phyloP scores from a whole-genome alignment of 1,284 basidiomycete genomes.

The Ustilago tritici region DNA sequence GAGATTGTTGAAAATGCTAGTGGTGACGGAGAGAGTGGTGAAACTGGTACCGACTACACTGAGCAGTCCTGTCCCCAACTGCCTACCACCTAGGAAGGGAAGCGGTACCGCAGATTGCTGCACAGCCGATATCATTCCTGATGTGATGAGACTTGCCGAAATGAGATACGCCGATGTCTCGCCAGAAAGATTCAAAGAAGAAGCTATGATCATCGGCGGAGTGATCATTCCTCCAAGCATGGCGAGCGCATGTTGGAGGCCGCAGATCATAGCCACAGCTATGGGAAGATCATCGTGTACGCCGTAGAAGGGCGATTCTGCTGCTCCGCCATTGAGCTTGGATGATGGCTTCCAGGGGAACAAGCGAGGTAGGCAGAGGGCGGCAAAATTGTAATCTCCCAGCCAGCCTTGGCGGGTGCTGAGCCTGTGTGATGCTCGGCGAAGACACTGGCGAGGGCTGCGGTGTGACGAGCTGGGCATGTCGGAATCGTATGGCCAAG shows the following conservation, averaged over 20 bases:
- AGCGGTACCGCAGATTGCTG: conserved; percentile 80
- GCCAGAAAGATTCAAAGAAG: conserved; percentile 63
- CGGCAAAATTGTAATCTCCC: conserved; percentile 55
- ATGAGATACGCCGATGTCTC: conserved; percentile 81
- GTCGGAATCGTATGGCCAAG: not conserved
- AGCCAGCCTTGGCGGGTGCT: conserved; percentile 54
- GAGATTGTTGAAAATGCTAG: conserved; percentile 77
- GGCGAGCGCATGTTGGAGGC: conserved; percentile 81
- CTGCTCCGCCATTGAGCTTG: conserved; percentile 21
- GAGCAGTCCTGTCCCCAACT: conserved; percentile 81
- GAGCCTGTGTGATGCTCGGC: conserved; percentile 12
- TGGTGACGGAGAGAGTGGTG: conserved; percentile 81
- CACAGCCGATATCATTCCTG: conserved; percentile 79
- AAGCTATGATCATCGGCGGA: conserved; percentile 78
- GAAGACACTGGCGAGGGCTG: conserved; percentile 16
- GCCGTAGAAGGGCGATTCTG: conserved; percentile 58
- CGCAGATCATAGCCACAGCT: conserved; percentile 50
- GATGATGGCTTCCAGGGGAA: conserved; percentile 52
- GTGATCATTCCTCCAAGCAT: conserved; percentile 83
- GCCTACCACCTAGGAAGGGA: conserved; percentile 73
- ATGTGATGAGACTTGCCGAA: conserved; percentile 79
- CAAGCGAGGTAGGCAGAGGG: conserved; percentile 55
- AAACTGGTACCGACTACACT: conserved; percentile 89
- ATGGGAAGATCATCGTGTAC: conserved; percentile 59
- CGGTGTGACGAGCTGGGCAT: conserved; percentile 13